These are phyloP conservation scores for Sideroxylon spinosum DNA, from an alignment of 179 eudicot genomes.

Conservation along the genomic window DNA sequence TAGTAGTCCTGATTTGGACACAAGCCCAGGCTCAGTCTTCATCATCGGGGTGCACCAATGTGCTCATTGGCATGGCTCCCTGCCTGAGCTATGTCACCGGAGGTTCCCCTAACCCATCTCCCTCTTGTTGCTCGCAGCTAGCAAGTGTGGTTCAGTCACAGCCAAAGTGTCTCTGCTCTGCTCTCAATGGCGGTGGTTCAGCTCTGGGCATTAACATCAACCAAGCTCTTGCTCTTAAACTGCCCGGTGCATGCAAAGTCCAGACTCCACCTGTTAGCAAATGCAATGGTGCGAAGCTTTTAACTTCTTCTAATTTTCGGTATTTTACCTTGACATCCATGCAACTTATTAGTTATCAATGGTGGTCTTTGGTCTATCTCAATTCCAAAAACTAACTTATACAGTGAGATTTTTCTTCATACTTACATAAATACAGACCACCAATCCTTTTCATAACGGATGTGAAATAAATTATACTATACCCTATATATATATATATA, in stretches of 20 bases:
- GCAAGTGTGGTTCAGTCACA: slow-evolving; percentile 47
- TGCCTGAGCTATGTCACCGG: slow-evolving; percentile 48
- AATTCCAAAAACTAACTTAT: too few relatives aligned
- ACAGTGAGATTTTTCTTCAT: too few relatives aligned
- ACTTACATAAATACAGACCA: too few relatives aligned
- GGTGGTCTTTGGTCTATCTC: too few relatives aligned
- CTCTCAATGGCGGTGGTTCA: slow-evolving; percentile 48
- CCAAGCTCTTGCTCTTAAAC: slow-evolving; percentile 40
- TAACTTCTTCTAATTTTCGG: background rate
- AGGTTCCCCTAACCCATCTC: slow-evolving; percentile 40
- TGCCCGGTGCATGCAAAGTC: slow-evolving; percentile 55
- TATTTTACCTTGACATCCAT: too few relatives aligned
- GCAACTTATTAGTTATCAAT: too few relatives aligned
- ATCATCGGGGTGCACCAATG: slow-evolving; percentile 42
- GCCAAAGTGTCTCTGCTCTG: slow-evolving; percentile 54
- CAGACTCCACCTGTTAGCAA: slow-evolving; percentile 36
- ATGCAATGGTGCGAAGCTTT: slow-evolving; percentile 35
- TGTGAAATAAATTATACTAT: too few relatives aligned
- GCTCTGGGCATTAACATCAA: slow-evolving; percentile 47
- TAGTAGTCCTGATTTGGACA: slow-evolving; percentile 19
- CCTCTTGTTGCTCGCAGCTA: slow-evolving; percentile 58
- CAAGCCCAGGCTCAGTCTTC: slow-evolving; percentile 32
- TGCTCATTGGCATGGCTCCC: slow-evolving; percentile 50
- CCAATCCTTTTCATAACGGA: too few relatives aligned
- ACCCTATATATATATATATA: too few relatives aligned